Conservation (phyloP, 345 rosid species). For the Salix brachista region DNA sequence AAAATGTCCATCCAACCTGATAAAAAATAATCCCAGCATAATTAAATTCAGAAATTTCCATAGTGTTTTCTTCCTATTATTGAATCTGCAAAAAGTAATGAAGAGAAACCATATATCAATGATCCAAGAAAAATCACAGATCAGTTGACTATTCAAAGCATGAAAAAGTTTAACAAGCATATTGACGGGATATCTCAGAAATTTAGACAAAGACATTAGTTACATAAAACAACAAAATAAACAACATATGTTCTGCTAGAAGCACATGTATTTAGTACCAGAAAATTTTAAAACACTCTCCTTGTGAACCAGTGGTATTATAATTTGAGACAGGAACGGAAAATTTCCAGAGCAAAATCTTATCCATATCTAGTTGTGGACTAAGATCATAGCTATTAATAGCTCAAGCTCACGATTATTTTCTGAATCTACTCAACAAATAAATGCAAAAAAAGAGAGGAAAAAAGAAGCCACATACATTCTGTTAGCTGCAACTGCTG, state of each 20-base stretch:
- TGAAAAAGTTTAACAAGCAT: neutral
- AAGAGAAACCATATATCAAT: slow-evolving; percentile 2
- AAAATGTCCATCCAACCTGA: slow-evolving; percentile 52
- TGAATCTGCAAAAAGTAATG: slow-evolving; percentile 55
- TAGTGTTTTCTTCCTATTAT: slow-evolving; percentile 66
- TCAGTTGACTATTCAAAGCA: neutral
- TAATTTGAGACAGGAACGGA: neutral
- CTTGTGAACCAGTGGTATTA: neutral
- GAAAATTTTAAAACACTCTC: neutral
- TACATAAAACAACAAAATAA: neutral
- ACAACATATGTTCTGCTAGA: neutral
- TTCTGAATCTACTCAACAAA: neutral
- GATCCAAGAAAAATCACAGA: too few species aligned
- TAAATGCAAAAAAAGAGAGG: neutral
- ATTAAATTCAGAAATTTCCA: slow-evolving; percentile 69
- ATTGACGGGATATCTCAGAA: neutral
- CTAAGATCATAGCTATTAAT: too few species aligned
- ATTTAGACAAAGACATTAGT: neutral
- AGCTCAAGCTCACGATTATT: neutral
- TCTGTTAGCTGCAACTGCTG: slow-evolving; percentile 87
- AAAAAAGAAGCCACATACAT: slow-evolving; percentile 43
- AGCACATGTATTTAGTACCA: too few species aligned
- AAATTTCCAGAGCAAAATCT: too few species aligned
- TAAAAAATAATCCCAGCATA: slow-evolving; percentile 53
- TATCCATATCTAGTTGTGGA: too few species aligned